Evolutionary conservation across 169 alveolate genomes (phyloP).

Genomic region (Babesia ovata): DNA sequence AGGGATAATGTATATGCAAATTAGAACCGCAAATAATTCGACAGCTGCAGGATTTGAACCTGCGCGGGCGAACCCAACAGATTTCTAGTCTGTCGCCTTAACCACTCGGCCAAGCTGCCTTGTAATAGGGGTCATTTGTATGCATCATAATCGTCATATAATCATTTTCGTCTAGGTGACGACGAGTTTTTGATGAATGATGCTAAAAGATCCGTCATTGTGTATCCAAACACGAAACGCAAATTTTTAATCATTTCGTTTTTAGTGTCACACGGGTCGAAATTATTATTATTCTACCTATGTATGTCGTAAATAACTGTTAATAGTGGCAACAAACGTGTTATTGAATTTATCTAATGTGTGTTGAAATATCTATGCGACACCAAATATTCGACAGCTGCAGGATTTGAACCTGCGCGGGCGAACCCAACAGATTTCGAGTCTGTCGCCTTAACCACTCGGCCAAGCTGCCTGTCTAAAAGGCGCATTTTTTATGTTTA

Average conservation of each 20-base stretch:
- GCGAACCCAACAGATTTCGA: conserved; percentile 93
- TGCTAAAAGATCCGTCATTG: too few relatives aligned
- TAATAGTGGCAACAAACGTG: background rate
- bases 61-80: conserved; percentile 95
- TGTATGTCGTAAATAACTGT: background rate
- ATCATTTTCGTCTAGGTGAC: too few relatives aligned
- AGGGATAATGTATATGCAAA: background rate
- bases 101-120: conserved; percentile 92
- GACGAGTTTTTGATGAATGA: too few relatives aligned
- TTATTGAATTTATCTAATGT: background rate
- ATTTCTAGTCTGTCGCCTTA: conserved; percentile 94
- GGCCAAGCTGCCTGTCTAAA: conserved; percentile 82
- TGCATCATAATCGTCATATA: too few relatives aligned
- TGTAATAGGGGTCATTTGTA: background rate
- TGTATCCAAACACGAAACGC: too few relatives aligned
- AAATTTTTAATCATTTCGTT: too few relatives aligned
- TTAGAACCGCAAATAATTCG: conserved; percentile 60
- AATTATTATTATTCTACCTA: background rate
- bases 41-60: conserved; percentile 96
- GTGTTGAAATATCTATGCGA: background rate
- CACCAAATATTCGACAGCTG: conserved; percentile 88
- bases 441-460: conserved; percentile 88
- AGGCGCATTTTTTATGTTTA: conserved; percentile 9
- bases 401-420: conserved; percentile 99
- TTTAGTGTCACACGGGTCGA: too few relatives aligned